Base-by-base conservation (phyloP, 2,329 filamentous ascomycete species). In the Ophiocordyceps robertsii region DNA sequence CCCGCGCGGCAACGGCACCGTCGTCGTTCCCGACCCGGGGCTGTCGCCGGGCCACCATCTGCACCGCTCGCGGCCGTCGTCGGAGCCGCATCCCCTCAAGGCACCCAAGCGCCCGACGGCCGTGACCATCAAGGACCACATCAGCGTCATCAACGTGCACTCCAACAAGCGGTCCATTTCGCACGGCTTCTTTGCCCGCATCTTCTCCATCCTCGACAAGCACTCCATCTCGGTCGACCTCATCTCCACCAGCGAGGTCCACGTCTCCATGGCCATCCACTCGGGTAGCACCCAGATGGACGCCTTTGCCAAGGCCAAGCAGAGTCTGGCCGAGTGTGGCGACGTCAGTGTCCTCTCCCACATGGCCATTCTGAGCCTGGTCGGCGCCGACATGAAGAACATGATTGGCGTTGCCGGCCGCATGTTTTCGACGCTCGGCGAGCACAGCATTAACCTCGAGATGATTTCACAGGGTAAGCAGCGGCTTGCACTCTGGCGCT, bases 141-240 rank as follows among this genome's bases (percentile, higher is more conserved):
- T 98, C 58, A 82, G 90, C 38, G 88, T 98, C 50, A 86, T 98
- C 56, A 98, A 98, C 64, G 87, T 98, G 38, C 90, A 96, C 70
- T 94, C 86, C 42, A 96, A 98, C 69, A 94, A 94, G 68, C 82
- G 90, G 49, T 93, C 90, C 9, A 84, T 95, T 49, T 93, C 90
- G 0, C 92, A 96, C 60, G 90, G 89, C 37, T 98, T 98, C 66
- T 84, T 98, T 55, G 90, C 89, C 40, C 82, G 82, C 47, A 92
- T 98, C 16, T 98, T 98, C 61, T 82, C 80, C 46, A 92, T 94
- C 45, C 74, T 98, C 37, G 85, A 96, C 63, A 79, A 78, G 53
- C 82, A 88, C 68, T 77, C 82, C 51, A 75, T 98, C 45, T 93
- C 86, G 0, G 92, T 98, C 39, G 92, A 98, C 60, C 75, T 98